These are phyloP conservation scores for Euphorbia celastroides DNA, from an alignment of 441 rosid genomes.

Conservation along the genomic window DNA sequence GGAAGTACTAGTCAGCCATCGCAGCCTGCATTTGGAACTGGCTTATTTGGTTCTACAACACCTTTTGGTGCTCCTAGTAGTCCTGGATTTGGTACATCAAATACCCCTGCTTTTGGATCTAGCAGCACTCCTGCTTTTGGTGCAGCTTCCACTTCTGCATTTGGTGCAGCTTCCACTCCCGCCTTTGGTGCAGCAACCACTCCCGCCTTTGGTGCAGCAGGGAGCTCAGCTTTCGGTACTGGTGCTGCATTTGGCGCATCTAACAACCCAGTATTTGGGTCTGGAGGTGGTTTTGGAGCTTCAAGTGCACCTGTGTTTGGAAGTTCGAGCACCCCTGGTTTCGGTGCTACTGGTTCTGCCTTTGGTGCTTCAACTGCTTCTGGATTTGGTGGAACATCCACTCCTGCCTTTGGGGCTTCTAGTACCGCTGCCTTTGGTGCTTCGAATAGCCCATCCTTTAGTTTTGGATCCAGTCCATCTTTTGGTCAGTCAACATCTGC, in stretches of 20 bases:
- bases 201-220: conserved; percentile 37
- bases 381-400: conserved; percentile 44
- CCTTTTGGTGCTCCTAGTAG: conserved; percentile 54
- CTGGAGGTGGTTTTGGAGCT: conserved; percentile 50
- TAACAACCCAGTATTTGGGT: conserved; percentile 46
- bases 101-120: conserved; percentile 46
- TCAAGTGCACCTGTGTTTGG: conserved; percentile 58
- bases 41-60: conserved; percentile 60
- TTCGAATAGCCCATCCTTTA: conserved; percentile 37
- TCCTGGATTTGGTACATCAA: conserved; percentile 52
- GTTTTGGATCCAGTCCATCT: conserved; percentile 44
- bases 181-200: conserved; percentile 47
- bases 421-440: conserved; percentile 35
- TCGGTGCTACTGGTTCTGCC: conserved; percentile 48
- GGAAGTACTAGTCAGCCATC: conserved; percentile 77
- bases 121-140: conserved; percentile 18
- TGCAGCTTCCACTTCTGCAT: conserved; percentile 44
- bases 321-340: conserved; percentile 35
- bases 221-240: conserved; percentile 38
- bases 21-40: conserved; percentile 75
- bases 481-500: conserved; percentile 22
- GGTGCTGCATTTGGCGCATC: conserved; percentile 49
- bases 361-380: conserved; percentile 51
- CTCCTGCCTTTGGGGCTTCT: conserved; percentile 51
- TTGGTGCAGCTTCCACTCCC: conserved; percentile 45